A percentile compares a stretch with the other conserved stretches of the same genome.
These are phyloP conservation scores for Crithidia brevicula DNA, from an alignment of 208 protist genomes.

Conservation along the genomic window DNA sequence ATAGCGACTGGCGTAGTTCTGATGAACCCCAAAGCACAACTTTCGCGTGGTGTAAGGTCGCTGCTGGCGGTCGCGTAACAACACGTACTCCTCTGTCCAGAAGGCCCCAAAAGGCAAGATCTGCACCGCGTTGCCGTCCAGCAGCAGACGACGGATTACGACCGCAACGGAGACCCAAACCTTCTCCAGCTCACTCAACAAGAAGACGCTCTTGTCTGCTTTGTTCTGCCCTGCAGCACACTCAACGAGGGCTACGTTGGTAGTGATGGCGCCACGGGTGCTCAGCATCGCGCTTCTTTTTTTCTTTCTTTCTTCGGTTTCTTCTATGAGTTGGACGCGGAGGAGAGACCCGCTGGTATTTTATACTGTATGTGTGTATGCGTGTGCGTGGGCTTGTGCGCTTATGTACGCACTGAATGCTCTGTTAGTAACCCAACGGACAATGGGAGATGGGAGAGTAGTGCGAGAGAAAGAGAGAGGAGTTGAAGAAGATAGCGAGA, in stretches of 20 bases:
- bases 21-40: constrained; percentile 54
- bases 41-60: constrained; percentile 39
- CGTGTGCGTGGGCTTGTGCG: not conserved
- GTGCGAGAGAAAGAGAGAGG: too few relatives aligned
- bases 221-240: constrained; percentile 71
- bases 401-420: too few relatives aligned
- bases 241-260: constrained; percentile 81
- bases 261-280: constrained; percentile 74
- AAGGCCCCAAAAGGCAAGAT: constrained; percentile 72
- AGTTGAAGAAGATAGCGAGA: too few relatives aligned
- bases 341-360: not conserved
- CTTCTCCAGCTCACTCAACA: constrained; percentile 85
- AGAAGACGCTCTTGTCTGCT: constrained; percentile 65
- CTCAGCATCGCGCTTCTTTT: constrained; percentile 56
- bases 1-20: constrained; percentile 57
- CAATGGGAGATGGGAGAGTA: too few relatives aligned
- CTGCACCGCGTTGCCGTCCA: constrained; percentile 62
- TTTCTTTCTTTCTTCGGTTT: constrained; percentile 5
- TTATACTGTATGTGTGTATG: not conserved
- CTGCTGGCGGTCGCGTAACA: constrained; percentile 45
- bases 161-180: constrained; percentile 76
- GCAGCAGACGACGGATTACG: constrained; percentile 57
- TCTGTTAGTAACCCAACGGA: too few relatives aligned
- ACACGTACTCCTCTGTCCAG: constrained; percentile 53
- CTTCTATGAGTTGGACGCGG: not conserved